Conservation (phyloP, 2,329 filamentous ascomycete genomes). For the Xylogone sp. region DNA sequence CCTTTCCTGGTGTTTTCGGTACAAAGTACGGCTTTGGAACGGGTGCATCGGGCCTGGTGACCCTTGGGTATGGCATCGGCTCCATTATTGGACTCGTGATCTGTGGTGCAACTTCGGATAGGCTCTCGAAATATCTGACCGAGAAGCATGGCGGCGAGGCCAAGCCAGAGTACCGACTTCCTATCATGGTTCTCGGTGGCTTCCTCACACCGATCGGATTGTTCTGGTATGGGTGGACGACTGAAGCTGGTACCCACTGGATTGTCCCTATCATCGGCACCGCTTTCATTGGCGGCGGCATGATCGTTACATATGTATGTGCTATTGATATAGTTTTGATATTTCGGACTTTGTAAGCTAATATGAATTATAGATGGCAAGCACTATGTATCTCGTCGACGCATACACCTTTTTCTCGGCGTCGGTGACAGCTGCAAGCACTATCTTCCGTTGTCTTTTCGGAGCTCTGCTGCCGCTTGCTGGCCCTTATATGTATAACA, state of each 20-base stretch:
- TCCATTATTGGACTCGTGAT: slow-evolving; percentile 15
- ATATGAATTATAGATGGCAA: slow-evolving; percentile 40
- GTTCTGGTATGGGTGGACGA: slow-evolving; percentile 56
- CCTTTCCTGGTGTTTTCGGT: slow-evolving; percentile 46
- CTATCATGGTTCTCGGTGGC: slow-evolving; percentile 49
- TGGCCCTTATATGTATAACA: slow-evolving; percentile 31
- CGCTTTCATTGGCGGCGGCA: slow-evolving; percentile 45
- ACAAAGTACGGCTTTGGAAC: slow-evolving; percentile 43
- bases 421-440: slow-evolving; percentile 3
- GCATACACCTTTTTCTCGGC: slow-evolving; percentile 6
- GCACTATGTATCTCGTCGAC: slow-evolving; percentile 52
- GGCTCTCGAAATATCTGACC: slow-evolving; percentile 7
- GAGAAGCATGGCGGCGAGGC: slow-evolving; percentile 13
- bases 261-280: slow-evolving; percentile 58
- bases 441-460: slow-evolving; percentile 2
- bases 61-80: slow-evolving; percentile 31
- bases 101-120: slow-evolving; percentile 25
- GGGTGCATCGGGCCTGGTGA: slow-evolving; percentile 28
- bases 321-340: slow-evolving; percentile 13
- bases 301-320: slow-evolving; percentile 41
- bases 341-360: not conserved
- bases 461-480: slow-evolving; percentile 7
- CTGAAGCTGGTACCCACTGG: slow-evolving; percentile 48
- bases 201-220: slow-evolving; percentile 48
- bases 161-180: slow-evolving; percentile 42